Conservation (phyloP, 2,329 filamentous ascomycete species). For the Gaeumannomyces sp. region DNA sequence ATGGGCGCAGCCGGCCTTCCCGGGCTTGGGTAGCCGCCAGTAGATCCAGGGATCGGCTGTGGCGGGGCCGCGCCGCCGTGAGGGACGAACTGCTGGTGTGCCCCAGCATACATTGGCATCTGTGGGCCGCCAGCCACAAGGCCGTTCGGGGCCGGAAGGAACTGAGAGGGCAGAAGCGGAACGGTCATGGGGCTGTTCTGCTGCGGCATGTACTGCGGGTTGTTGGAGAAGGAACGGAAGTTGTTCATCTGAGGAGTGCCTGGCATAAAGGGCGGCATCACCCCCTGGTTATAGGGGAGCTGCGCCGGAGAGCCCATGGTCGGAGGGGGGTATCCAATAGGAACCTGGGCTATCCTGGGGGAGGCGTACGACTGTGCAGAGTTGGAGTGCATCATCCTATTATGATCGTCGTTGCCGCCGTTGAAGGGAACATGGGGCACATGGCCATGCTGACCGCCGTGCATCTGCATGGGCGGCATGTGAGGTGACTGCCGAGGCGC, state of each 20-base stretch:
- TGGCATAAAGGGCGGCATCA: slow-evolving; percentile 66
- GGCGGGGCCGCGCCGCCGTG: slow-evolving; percentile 40
- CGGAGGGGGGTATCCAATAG: slow-evolving; percentile 58
- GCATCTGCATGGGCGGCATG: slow-evolving; percentile 72
- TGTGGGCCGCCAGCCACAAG: slow-evolving; percentile 64
- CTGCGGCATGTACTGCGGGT: slow-evolving; percentile 64
- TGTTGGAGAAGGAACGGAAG: slow-evolving; percentile 65
- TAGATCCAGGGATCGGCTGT: slow-evolving; percentile 54
- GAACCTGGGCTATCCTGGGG: slow-evolving; percentile 66
- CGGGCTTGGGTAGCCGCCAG: slow-evolving; percentile 80
- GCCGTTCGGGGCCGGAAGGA: slow-evolving; percentile 69
- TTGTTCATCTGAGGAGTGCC: slow-evolving; percentile 64
- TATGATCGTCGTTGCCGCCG: slow-evolving; percentile 61
- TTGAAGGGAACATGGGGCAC: slow-evolving; percentile 61
- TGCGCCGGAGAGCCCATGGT: slow-evolving; percentile 64
- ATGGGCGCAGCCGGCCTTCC: slow-evolving; percentile 70
- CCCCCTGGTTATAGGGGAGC: slow-evolving; percentile 64
- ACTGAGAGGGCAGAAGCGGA: slow-evolving; percentile 76
- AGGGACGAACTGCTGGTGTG: slow-evolving; percentile 57
- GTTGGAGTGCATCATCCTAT: slow-evolving; percentile 82
- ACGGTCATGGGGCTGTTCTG: slow-evolving; percentile 66
- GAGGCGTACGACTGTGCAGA: slow-evolving; percentile 82
- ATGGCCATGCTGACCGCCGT: slow-evolving; percentile 64
- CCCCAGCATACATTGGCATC: slow-evolving; percentile 74
- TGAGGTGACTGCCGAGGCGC: slow-evolving; percentile 65